A percentile compares a stretch with the other conserved stretches of the same genome.
phyloP scores from a whole-genome alignment of 2,329 filamentous ascomycete genomes.

The Aspergillaceae sp. region DNA sequence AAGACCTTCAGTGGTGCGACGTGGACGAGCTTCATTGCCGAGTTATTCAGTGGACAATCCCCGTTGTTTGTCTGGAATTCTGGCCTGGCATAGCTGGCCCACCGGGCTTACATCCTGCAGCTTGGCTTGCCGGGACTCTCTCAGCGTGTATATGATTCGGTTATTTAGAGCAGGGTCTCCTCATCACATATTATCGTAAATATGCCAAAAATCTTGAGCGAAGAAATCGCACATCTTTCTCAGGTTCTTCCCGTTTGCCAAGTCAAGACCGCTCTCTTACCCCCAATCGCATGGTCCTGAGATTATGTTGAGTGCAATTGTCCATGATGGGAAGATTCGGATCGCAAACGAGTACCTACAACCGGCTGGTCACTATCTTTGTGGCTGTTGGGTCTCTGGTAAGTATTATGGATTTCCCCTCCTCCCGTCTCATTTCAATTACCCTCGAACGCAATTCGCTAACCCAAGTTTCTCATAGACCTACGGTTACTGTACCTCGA shows the following conservation, averaged over 20 bases:
- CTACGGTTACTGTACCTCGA: constrained; percentile 44
- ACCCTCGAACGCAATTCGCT: background rate
- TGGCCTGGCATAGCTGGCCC: background rate
- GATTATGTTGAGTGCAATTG: background rate
- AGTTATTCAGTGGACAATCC: background rate
- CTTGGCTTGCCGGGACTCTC: background rate
- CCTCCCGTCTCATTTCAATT: background rate
- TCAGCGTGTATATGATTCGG: background rate
- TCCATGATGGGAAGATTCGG: constrained; percentile 23
- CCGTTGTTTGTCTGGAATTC: background rate
- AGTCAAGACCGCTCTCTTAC: background rate
- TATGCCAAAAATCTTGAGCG: background rate
- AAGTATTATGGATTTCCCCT: constrained; percentile 5
- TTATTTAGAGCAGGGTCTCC: background rate
- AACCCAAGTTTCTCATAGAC: constrained; percentile 26
- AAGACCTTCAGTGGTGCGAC: background rate
- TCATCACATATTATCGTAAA: background rate
- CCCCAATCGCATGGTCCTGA: background rate
- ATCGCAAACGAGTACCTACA: constrained; percentile 31
- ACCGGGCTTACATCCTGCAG: background rate
- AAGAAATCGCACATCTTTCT: background rate
- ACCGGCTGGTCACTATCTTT: constrained; percentile 31
- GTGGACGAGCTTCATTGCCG: background rate
- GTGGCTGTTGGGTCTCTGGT: constrained; percentile 35
- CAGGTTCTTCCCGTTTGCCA: background rate